Base-by-base conservation (phyloP, 345 rosid species). In the Eutrema heterophyllum region DNA sequence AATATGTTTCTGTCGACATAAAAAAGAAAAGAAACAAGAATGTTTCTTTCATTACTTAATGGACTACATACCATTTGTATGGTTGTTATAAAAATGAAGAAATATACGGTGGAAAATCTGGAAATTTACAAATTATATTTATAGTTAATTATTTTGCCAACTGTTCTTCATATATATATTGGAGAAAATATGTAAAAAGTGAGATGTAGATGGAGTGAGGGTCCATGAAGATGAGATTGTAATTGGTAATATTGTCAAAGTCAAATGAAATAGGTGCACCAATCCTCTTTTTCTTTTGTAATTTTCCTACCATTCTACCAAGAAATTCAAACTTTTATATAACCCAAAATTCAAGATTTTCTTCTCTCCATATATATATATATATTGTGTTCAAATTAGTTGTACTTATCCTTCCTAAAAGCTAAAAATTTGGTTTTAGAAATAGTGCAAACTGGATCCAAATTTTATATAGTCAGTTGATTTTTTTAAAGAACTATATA, bases 181-280 rank as follows among this genome's bases (percentile, higher is more conserved):
- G 21, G 45, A 6, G 14, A 16, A 45, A 56, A 63, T n/a, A 9
- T 7, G 10, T n/a, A 9, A 30, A 7, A 46, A 15, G 12, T 9
- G 29, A 43, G 7, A 43, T 36, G 63, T 9, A 7, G 72, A 74
- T 74, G 78, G 67, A 59, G 69, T 52, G 68, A 75, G 69, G 79
- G 79, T 49, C 79, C 79, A 60, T 75, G 69, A 45, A 75, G 32
- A 68, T 52, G 68, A 68, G 33, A 59, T n/a, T 59, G 67, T 54
- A 64, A 63, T 55, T 64, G 64, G 64, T 66, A 38, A 29, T 27
- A 67, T 74, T 60, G 79, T 68, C 74, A 75, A 63, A 75, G 74
- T 68, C 74, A 60, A 35, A 75, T 68, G 79, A 38, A 29, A 60
- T 67, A 30, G 60, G 35, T 67, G 72, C 46, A 65, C 72, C 78